Conservation (phyloP, 169 alveolate genomes). For the Amoebophrya sp. region DNA sequence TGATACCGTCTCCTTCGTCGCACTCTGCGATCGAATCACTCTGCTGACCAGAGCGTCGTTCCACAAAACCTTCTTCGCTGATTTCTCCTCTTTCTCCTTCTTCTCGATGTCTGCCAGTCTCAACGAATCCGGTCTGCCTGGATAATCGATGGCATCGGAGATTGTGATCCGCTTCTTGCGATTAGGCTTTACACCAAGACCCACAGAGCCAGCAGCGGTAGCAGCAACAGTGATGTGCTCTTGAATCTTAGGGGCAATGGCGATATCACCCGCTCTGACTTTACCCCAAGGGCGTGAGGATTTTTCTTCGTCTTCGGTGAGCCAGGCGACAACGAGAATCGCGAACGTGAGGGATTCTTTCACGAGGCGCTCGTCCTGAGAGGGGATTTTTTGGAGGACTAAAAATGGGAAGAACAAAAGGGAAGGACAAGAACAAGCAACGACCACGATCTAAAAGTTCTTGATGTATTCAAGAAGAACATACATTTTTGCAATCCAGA, state of each 20-base stretch:
- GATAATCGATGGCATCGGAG: not conserved
- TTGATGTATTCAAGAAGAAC: too few relatives aligned
- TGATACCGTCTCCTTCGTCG: not conserved
- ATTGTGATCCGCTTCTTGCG: conserved; percentile 9
- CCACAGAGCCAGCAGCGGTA: not conserved
- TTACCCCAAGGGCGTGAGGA: not conserved
- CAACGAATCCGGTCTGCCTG: not conserved
- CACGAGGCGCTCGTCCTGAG: conserved; percentile 26
- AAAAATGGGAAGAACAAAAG: not conserved
- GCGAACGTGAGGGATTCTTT: not conserved
- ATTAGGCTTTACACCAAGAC: not conserved
- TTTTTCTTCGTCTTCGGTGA: not conserved
- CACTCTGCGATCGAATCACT: not conserved
- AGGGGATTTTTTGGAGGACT: not conserved
- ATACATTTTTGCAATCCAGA: too few relatives aligned
- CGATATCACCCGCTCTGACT: not conserved
- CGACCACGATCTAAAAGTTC: too few relatives aligned
- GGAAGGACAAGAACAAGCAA: not conserved
- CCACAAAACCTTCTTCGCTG: not conserved
- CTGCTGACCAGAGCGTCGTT: not conserved
- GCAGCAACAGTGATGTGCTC: not conserved
- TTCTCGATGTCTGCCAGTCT: not conserved
- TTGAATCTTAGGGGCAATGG: not conserved
- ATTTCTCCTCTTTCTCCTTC: not conserved
- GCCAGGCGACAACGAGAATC: conserved; percentile 21